A percentile compares a stretch with the other conserved stretches of the same genome.
Conservation (phyloP, 371 early-diverging fungal species). For the Mucor irregularis region DNA sequence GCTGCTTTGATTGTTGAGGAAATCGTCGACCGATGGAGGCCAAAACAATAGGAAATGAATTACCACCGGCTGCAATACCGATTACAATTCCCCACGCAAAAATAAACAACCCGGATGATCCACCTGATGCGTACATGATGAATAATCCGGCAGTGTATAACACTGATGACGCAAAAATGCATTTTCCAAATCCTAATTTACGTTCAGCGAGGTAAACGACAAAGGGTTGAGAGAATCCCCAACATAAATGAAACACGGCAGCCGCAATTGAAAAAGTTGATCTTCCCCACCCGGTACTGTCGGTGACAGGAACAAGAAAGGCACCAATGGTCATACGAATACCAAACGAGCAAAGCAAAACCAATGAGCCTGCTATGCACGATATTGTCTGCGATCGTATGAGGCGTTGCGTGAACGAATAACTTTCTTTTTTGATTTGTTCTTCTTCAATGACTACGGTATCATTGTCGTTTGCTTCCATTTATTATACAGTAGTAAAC, state of each 20-base stretch:
- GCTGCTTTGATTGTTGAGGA: constrained; percentile 24
- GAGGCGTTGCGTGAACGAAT: neutral
- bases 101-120: constrained; percentile 25
- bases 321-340: constrained; percentile 34
- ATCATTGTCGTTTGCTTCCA: too few species aligned
- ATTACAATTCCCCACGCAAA: constrained; percentile 29
- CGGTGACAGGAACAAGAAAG: constrained; percentile 30
- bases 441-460: neutral
- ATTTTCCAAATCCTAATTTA: constrained; percentile 35
- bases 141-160: constrained; percentile 24
- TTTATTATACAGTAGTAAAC: too few species aligned
- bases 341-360: constrained; percentile 32
- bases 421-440: neutral
- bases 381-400: constrained; percentile 5
- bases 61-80: constrained; percentile 24
- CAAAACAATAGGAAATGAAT: constrained; percentile 32
- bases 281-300: constrained; percentile 31
- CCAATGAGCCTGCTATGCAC: constrained; percentile 21
- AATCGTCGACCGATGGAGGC: constrained; percentile 28
- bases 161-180: constrained; percentile 17
- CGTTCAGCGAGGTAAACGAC: constrained; percentile 29
- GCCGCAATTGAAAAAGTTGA: constrained; percentile 31
- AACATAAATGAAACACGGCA: constrained; percentile 33
- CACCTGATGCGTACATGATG: constrained; percentile 24
- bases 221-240: constrained; percentile 33